Conservation (phyloP, 2,329 filamentous ascomycete genomes). For the Albophoma yamanashiensis region DNA sequence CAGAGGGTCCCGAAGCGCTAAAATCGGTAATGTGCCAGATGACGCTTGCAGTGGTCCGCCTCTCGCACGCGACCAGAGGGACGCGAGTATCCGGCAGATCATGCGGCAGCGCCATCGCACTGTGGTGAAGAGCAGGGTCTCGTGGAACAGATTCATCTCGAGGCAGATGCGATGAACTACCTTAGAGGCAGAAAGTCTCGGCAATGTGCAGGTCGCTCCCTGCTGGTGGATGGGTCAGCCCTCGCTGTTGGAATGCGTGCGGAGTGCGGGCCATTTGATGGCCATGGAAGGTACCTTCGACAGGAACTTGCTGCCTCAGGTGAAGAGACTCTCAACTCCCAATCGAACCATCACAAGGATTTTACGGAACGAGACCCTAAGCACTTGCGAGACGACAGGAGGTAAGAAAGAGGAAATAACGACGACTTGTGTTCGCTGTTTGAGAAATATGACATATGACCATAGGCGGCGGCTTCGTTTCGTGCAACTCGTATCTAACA, state of each 20-base stretch:
- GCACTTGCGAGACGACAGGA: background rate
- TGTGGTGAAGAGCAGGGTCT: background rate
- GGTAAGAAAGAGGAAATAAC: background rate
- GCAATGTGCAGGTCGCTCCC: background rate
- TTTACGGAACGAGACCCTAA: background rate
- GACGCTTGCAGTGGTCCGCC: background rate
- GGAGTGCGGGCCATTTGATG: too few species aligned
- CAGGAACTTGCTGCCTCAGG: background rate
- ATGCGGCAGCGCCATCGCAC: background rate
- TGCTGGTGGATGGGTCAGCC: background rate
- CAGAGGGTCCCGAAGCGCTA: background rate
- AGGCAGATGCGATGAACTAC: background rate
- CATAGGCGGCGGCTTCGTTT: background rate
- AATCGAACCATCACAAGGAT: background rate
- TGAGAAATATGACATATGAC: background rate
- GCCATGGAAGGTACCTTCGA: background rate
- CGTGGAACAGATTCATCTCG: background rate
- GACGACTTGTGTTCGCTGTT: background rate
- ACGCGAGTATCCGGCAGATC: background rate
- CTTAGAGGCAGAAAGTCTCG: background rate
- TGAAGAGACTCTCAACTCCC: background rate
- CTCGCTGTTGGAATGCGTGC: background rate
- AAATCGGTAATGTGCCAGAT: background rate
- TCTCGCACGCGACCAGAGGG: background rate
- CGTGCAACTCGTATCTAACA: background rate